Evolutionary conservation across 2,329 filamentous ascomycete genomes (phyloP).

Genomic region (Phoma sp.): DNA sequence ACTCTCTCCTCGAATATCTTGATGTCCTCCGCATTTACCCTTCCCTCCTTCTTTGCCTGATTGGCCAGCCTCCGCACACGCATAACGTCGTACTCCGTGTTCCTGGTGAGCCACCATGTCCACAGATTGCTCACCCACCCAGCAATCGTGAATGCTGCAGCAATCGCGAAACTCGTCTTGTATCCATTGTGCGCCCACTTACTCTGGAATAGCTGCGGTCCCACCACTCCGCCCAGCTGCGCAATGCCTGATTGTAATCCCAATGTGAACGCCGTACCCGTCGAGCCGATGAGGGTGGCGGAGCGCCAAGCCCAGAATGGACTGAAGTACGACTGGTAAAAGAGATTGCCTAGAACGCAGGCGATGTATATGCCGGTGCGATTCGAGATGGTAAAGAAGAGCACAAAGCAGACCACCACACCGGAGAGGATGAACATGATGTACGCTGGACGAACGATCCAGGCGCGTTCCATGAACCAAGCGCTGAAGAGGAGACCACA

Average conservation of each 20-base stretch:
- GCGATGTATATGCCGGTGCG: conserved; percentile 53
- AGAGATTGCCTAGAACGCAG: conserved; percentile 54
- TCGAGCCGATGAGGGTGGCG: conserved; percentile 44
- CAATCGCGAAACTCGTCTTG: conserved; percentile 49
- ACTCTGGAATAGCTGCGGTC: conserved; percentile 54
- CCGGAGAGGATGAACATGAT: conserved; percentile 52
- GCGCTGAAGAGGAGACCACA: conserved; percentile 51
- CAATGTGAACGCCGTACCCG: conserved; percentile 56
- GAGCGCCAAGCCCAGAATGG: conserved; percentile 34
- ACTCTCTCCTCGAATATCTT: conserved; percentile 26
- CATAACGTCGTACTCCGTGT: conserved; percentile 52
- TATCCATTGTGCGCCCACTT: conserved; percentile 54
- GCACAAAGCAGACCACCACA: conserved; percentile 54
- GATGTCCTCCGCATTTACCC: conserved; percentile 26
- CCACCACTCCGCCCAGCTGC: conserved; percentile 57
- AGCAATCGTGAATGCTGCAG: conserved; percentile 45
- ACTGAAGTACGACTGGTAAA: conserved; percentile 51
- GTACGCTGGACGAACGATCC: conserved; percentile 52
- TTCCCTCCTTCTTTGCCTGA: conserved; percentile 26
- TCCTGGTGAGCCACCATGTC: conserved; percentile 53
- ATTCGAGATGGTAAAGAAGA: conserved; percentile 50
- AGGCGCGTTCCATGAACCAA: conserved; percentile 52
- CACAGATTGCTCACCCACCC: conserved; percentile 49
- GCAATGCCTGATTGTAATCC: conserved; percentile 54
- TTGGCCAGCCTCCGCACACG: conserved; percentile 25